Conservation (phyloP, 139 green algal genomes). For the Coelastrella sp. region DNA sequence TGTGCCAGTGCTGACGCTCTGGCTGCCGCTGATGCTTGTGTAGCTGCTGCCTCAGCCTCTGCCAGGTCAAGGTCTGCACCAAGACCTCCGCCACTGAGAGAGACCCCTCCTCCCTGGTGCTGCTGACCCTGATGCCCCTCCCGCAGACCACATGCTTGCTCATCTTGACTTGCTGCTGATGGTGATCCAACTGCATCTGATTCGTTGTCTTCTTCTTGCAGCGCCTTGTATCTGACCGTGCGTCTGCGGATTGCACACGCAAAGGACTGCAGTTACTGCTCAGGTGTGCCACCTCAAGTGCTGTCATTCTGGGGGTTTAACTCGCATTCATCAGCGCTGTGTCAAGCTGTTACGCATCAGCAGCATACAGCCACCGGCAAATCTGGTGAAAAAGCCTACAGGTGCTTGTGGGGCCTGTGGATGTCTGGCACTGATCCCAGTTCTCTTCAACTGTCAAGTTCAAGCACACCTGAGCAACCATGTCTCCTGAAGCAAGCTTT, state of each 20-base stretch:
- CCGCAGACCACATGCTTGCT: not conserved
- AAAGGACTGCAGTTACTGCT: too few species aligned
- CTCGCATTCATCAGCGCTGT: too few species aligned
- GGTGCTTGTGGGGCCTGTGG: too few species aligned
- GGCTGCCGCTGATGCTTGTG: slow-evolving; percentile 19
- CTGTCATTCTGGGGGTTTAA: too few species aligned
- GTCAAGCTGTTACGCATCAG: too few species aligned
- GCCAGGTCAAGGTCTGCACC: slow-evolving; percentile 17
- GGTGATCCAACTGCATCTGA: not conserved
- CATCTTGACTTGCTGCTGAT: not conserved
- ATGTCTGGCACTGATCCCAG: too few species aligned
- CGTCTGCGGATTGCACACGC: not conserved
- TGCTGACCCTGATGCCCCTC: slow-evolving; percentile 4
- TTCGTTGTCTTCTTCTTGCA: slow-evolving; percentile 3
- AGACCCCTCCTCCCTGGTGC: not conserved
- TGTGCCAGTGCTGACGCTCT: slow-evolving; percentile 23
- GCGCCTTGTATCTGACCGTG: slow-evolving; percentile 34
- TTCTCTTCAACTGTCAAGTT: too few species aligned
- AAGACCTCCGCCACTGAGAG: not conserved
- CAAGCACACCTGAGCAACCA: not conserved
- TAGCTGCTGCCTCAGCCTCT: slow-evolving; percentile 37
- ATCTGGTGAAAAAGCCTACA: not conserved
- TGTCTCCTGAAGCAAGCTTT: slow-evolving; percentile 32
- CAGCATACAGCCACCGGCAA: not conserved
- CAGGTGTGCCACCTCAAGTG: too few species aligned